Evolutionary conservation across 2,329 filamentous ascomycete genomes (phyloP), one percentile per base, ranked within the genome.

Genomic region (Stemphylium beticola): DNA sequence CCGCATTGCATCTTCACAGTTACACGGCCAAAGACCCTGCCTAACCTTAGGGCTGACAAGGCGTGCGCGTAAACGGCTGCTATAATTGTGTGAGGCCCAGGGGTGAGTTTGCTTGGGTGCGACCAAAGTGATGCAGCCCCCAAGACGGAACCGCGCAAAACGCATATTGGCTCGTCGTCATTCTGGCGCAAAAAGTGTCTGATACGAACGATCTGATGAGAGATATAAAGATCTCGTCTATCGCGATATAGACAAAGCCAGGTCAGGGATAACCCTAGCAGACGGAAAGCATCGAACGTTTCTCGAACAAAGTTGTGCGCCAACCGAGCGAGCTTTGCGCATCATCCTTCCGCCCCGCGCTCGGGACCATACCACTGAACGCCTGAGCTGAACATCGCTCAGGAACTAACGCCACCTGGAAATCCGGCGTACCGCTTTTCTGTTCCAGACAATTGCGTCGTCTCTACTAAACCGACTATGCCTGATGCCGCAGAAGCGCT

Each of bases 251-350:
- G 46, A 32, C 42, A 64, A 55, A 47, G 51, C 51, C 36, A 55
- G 53, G 47, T 61, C 62, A 60, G 61, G 64, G 61, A 58, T 65
- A 26, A 53, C 57, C 64, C 64, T 52, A 58, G 64, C 55, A 62
- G 18, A 18, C 18, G 29, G 32, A 34, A 53, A 45, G 62, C 57
- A 61, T 57, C 55, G 62, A 65, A 64, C 54, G 34, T 55, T 64
- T 55, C 53, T 59, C 54, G 62, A 65, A 66, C 55, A 54, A 47
- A 55, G 26, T 57, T 58, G 44, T 52, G 49, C 57, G 63, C 64
- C 62, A 66, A 65, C 64, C 62, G 64, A 67, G 62, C 53, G 53
- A 49, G 49, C 63, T 54, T 47, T 52, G 49, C 49, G 34, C 49
- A 47, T 49, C 49, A 48, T 60, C 60, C 58, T 58, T 55, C 59